Evolutionary conservation across 805 yeast species (phyloP).

Genomic region (Pichia occidentalis): DNA sequence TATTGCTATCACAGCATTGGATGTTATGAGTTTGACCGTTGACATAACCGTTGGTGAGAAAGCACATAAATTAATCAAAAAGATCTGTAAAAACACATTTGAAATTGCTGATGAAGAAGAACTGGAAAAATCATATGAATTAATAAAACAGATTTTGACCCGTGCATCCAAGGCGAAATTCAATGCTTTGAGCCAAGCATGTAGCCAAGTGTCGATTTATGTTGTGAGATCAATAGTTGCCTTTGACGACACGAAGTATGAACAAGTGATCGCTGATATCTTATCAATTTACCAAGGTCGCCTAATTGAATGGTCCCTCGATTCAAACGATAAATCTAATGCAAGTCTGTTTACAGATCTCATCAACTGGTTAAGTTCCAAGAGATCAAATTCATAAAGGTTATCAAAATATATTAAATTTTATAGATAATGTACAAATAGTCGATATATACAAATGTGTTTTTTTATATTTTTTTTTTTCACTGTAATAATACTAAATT

Average conservation of each 20-base stretch:
- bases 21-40: slow-evolving; percentile 56
- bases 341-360: slow-evolving; percentile 66
- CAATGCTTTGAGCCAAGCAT: slow-evolving; percentile 48
- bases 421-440: not conserved
- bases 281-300: slow-evolving; percentile 50
- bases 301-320: slow-evolving; percentile 54
- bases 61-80: slow-evolving; percentile 66
- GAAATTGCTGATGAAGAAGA: slow-evolving; percentile 25
- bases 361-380: slow-evolving; percentile 69
- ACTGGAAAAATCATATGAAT: slow-evolving; percentile 15
- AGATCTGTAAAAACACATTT: slow-evolving; percentile 41
- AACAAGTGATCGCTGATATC: slow-evolving; percentile 35
- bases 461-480: not conserved
- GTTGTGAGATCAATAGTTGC: slow-evolving; percentile 49
- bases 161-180: slow-evolving; percentile 38
- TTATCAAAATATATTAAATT: not conserved
- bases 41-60: slow-evolving; percentile 68
- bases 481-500: slow-evolving; percentile 1
- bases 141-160: slow-evolving; percentile 38
- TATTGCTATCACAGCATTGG: slow-evolving; percentile 50
- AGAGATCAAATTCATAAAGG: slow-evolving; percentile 24
- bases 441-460: slow-evolving; percentile 2
- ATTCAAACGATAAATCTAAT: slow-evolving; percentile 40
- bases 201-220: slow-evolving; percentile 61
- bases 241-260: slow-evolving; percentile 24